Conservation (phyloP, 331 rosid genomes). For the Prunus yedoensis region DNA sequence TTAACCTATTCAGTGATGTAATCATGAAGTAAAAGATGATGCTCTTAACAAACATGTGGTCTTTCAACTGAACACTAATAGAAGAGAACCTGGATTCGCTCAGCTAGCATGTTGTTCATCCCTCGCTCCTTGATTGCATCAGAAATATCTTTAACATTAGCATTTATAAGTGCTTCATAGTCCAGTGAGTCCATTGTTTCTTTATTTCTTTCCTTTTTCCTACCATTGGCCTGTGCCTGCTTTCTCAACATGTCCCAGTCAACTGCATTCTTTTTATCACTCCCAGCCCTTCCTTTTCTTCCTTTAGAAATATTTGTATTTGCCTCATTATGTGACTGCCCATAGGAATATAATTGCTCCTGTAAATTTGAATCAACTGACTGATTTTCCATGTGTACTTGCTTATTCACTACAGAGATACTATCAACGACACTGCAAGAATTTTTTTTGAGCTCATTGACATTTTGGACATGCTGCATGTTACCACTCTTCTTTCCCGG, state of each 20-base stretch:
- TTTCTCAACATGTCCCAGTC: slow-evolving; percentile 87
- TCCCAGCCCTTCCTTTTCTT: slow-evolving; percentile 41
- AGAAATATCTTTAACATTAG: slow-evolving; percentile 59
- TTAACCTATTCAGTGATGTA: background rate
- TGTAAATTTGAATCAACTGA: slow-evolving; percentile 32
- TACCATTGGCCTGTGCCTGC: slow-evolving; percentile 45
- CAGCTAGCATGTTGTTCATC: slow-evolving; percentile 95
- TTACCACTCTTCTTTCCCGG: slow-evolving; percentile 28
- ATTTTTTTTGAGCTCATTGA: slow-evolving; percentile 29
- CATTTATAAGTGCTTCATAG: slow-evolving; percentile 74
- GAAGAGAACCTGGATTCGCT: slow-evolving; percentile 67
- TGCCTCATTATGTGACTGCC: slow-evolving; percentile 31
- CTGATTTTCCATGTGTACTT: slow-evolving; percentile 29
- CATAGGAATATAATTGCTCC: slow-evolving; percentile 34
- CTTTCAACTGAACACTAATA: background rate
- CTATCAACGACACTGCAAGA: slow-evolving; percentile 29
- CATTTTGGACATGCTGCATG: slow-evolving; percentile 28
- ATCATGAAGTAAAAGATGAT: background rate
- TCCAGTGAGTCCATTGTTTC: slow-evolving; percentile 82
- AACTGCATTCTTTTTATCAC: slow-evolving; percentile 38
- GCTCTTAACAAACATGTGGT: background rate
- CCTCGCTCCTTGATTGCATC: slow-evolving; percentile 74
- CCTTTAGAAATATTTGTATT: slow-evolving; percentile 43
- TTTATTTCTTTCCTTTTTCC: slow-evolving; percentile 42
- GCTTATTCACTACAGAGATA: slow-evolving; percentile 31